Evolutionary conservation across 1,139 yeast species (phyloP).

Genomic region (Geotrichum klebahnii): DNA sequence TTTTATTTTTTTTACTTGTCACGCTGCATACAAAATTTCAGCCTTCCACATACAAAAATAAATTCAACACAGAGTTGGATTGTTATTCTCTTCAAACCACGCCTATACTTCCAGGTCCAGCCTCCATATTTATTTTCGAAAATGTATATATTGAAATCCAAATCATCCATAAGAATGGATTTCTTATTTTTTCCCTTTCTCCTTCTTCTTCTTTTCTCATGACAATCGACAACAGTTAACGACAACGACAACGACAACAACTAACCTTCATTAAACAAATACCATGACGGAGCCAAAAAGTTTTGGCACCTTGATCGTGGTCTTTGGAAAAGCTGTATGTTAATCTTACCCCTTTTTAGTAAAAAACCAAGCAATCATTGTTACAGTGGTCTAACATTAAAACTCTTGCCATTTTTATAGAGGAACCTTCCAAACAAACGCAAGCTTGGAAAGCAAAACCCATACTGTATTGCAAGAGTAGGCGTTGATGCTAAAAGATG

Average conservation of each 20-base stretch:
- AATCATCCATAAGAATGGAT: too few relatives aligned
- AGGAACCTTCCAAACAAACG: constrained; percentile 74
- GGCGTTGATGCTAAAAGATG: constrained; percentile 80
- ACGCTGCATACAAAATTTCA: too few relatives aligned
- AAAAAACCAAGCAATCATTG: background rate
- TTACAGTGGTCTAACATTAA: background rate
- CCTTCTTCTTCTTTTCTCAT: background rate
- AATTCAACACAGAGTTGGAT: too few relatives aligned
- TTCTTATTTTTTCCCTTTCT: too few relatives aligned
- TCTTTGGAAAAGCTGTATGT: constrained; percentile 41
- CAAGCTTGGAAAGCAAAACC: constrained; percentile 82
- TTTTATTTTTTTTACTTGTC: too few relatives aligned
- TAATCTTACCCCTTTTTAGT: background rate
- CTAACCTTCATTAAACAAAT: background rate
- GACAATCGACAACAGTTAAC: too few relatives aligned
- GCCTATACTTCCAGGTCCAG: too few relatives aligned
- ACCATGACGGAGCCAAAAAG: constrained; percentile 22
- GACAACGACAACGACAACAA: background rate
- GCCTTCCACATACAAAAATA: too few relatives aligned
- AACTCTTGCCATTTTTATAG: constrained; percentile 21
- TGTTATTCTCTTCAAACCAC: too few relatives aligned
- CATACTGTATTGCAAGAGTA: constrained; percentile 73
- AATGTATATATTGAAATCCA: too few relatives aligned
- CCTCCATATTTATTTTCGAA: too few relatives aligned
- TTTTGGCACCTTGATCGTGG: constrained; percentile 40